Evolutionary conservation across 2,329 filamentous ascomycete genomes (phyloP), one percentile per base, ranked within the genome.

Genomic region (Aspergillus sp.): DNA sequence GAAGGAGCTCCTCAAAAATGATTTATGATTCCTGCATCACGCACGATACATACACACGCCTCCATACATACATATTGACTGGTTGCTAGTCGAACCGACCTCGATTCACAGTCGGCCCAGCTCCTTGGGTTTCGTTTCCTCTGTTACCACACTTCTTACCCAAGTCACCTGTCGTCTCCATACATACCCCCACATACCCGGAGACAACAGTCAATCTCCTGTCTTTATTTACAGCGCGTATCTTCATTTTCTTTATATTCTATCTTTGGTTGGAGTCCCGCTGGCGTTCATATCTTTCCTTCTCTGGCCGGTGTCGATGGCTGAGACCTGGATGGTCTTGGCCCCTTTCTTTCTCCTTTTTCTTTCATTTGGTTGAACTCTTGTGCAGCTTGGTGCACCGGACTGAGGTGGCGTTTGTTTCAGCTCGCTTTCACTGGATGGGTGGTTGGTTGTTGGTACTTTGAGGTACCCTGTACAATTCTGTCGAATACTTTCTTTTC

Each of bases 1-100:
- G 26, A 30, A 30, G 26, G 26, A 30, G 26, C 10, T 11, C 14
- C 45, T 44, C 41, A 17, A 13, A 46, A 47, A 49, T 44, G 55
- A 51, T 50, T 50, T 42, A 57, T 41, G 54, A 57, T 16, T 4
- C 47, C 22, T 19, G 6, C 35, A n/a, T 38, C 13, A 46, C 41
- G 48, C 40, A 56, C 49, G 47, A 56, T 47, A 46, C 17, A 38
- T 38, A 38, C 35, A 38, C 7, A 17, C 8, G 14, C 14, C 16
- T n/a, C 35, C 26, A 30, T 30, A 30, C 36, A 20, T 44, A 22
- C 50, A 53, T 19, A 22, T 32, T 26, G 43, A 51, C 24, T 17
- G n/a, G 38, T 52, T 53, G 53, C 57, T 51, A 56, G 42, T 49
- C 53, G 56, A 49, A 50, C 46, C 13, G 33, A 45, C 42, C 40